Evolutionary conservation across 2,329 filamentous ascomycete species (phyloP).

Genomic region (Fonsecaea nubica): DNA sequence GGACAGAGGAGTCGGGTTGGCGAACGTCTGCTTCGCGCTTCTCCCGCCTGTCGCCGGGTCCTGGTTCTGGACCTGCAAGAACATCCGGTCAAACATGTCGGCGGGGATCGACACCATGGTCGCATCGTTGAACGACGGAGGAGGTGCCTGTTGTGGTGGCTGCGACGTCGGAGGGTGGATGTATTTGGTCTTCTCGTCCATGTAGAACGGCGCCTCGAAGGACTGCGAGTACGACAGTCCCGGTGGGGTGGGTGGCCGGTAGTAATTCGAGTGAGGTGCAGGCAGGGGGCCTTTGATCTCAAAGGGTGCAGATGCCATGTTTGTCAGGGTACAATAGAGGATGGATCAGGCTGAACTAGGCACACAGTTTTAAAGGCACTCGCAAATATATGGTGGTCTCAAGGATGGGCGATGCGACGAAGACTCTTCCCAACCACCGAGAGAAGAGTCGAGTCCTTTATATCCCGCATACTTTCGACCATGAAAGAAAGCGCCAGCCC

Average conservation of each 20-base stretch:
- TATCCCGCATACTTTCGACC: neutral
- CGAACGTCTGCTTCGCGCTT: conserved; percentile 37
- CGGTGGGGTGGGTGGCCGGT: conserved; percentile 2
- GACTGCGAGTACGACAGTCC: neutral
- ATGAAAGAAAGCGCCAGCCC: neutral
- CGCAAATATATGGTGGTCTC: neutral
- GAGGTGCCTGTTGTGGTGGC: neutral
- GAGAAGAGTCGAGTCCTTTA: neutral
- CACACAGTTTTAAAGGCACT: neutral
- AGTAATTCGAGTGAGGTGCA: conserved; percentile 19
- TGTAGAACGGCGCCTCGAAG: conserved; percentile 15
- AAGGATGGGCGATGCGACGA: neutral
- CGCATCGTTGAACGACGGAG: conserved; percentile 15
- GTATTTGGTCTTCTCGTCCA: conserved; percentile 15
- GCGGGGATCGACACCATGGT: conserved; percentile 39
- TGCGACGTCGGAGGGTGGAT: neutral
- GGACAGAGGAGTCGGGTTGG: conserved; percentile 39
- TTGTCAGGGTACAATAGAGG: neutral
- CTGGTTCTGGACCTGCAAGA: conserved; percentile 36
- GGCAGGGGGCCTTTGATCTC: conserved; percentile 12
- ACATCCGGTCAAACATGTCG: conserved; percentile 43
- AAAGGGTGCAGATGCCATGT: conserved; percentile 10
- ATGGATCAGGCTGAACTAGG: neutral
- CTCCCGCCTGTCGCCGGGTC: conserved; percentile 37
- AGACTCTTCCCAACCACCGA: neutral